Evolutionary conservation across 345 rosid genomes (phyloP).

Genomic region (Brassica incana): DNA sequence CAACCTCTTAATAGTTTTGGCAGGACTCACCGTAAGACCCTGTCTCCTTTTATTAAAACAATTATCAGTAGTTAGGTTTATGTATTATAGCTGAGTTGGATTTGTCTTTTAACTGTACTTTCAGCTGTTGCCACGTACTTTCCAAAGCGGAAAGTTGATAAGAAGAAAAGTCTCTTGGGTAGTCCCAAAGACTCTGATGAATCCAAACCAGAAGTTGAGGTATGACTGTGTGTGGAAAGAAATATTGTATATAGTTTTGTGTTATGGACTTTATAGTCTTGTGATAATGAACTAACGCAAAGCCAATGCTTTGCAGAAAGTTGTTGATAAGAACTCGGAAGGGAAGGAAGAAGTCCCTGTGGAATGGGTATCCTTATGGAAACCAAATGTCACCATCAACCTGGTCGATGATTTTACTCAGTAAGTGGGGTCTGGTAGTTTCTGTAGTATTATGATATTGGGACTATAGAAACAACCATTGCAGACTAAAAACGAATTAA

Average conservation of each 20-base stretch:
- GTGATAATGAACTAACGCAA: constrained; percentile 4
- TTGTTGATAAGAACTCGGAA: constrained; percentile 48
- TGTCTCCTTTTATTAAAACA: background rate
- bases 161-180: constrained; percentile 72
- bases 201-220: constrained; percentile 54
- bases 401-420: constrained; percentile 89
- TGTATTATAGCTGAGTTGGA: constrained; percentile 19
- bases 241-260: background rate
- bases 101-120: constrained; percentile 18
- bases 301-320: constrained; percentile 40
- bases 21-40: constrained; percentile 58
- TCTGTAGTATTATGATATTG: background rate
- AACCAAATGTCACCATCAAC: constrained; percentile 91
- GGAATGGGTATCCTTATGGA: constrained; percentile 86
- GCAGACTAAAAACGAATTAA: background rate
- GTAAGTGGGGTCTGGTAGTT: constrained; percentile 44
- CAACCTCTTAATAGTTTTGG: constrained; percentile 72
- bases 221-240: background rate
- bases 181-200: constrained; percentile 50
- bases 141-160: constrained; percentile 82
- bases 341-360: constrained; percentile 70
- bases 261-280: background rate
- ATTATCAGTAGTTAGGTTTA: background rate
- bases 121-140: constrained; percentile 76
- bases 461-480: background rate